Conservation (phyloP, 208 protist genomes). For the Acanthamoeba castellanii region DNA sequence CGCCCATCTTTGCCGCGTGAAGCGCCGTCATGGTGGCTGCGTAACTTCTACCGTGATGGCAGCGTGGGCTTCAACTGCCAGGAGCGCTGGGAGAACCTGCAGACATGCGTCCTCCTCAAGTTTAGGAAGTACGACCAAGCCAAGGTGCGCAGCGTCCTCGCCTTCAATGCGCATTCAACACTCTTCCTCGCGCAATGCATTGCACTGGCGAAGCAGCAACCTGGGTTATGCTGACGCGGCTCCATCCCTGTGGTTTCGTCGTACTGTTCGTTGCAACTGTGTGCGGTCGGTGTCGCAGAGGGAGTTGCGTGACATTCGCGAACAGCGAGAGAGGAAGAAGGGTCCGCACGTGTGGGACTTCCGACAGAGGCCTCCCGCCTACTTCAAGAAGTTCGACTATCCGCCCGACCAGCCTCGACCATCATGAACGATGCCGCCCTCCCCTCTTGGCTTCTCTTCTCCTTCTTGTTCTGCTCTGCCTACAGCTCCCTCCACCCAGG, state of each 20-base stretch:
- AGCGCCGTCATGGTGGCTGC: constrained; percentile 48
- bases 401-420: background rate
- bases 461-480: background rate
- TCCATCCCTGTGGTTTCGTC: no score
- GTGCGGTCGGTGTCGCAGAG: background rate
- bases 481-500: no score
- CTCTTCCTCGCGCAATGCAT: no score
- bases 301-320: background rate
- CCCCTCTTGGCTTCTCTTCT: background rate
- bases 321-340: constrained; percentile 14
- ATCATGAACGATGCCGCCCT: background rate
- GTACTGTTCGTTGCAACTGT: background rate
- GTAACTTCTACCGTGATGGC: constrained; percentile 35
- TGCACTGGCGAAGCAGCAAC: no score
- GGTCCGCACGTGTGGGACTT: constrained; percentile 45
- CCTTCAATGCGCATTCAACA: background rate
- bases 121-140: background rate
- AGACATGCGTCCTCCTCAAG: constrained; percentile 20
- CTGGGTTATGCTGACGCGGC: no score
- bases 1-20: background rate
- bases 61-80: constrained; percentile 18
- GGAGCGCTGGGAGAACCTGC: constrained; percentile 47
- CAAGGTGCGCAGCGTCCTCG: background rate
- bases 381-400: constrained; percentile 67
- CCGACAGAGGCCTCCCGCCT: background rate